These are phyloP conservation scores for Aspergillus phoenicis DNA, from an alignment of 2,329 filamentous ascomycete genomes.

Conservation along the genomic window DNA sequence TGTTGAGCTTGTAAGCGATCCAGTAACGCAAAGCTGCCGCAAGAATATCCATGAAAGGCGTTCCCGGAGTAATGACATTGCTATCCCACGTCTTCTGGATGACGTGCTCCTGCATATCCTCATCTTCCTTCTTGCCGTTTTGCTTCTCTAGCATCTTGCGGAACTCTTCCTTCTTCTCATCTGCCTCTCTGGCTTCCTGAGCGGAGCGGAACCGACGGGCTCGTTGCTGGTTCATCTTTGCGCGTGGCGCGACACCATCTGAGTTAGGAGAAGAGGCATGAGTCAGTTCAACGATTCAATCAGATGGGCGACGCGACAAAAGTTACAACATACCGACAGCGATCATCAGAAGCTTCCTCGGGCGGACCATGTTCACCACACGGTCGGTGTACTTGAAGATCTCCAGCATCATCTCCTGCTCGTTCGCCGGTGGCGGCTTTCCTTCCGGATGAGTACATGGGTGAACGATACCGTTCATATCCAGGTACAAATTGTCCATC, in stretches of 20 bases:
- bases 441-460: conserved; percentile 98
- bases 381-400: conserved; percentile 99
- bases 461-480: conserved; percentile 99
- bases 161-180: conserved; percentile 85
- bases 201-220: conserved; percentile 93
- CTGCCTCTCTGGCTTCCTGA: conserved; percentile 91
- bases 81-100: conserved; percentile 91
- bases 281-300: conserved; percentile 2
- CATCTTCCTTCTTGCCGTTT: conserved; percentile 65
- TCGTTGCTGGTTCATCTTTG: conserved; percentile 99
- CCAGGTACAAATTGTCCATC: conserved; percentile 95
- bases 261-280: conserved; percentile 2
- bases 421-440: conserved; percentile 82
- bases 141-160: conserved; percentile 81
- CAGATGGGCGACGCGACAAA: not conserved
- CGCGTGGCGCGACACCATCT: conserved; percentile 96
- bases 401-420: conserved; percentile 99
- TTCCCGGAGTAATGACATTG: conserved; percentile 88
- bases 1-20: conserved; percentile 97
- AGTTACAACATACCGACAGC: conserved; percentile 69
- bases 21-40: conserved; percentile 90
- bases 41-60: conserved; percentile 97
- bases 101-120: conserved; percentile 62
- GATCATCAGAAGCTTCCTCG: conserved; percentile 94
- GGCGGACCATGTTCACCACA: conserved; percentile 97